Percentiles rank a stretch among this genome's conserved stretches.
These are phyloP conservation scores for Fusarium sp. DNA, from an alignment of 2,329 filamentous ascomycete genomes.

Conservation along the genomic window DNA sequence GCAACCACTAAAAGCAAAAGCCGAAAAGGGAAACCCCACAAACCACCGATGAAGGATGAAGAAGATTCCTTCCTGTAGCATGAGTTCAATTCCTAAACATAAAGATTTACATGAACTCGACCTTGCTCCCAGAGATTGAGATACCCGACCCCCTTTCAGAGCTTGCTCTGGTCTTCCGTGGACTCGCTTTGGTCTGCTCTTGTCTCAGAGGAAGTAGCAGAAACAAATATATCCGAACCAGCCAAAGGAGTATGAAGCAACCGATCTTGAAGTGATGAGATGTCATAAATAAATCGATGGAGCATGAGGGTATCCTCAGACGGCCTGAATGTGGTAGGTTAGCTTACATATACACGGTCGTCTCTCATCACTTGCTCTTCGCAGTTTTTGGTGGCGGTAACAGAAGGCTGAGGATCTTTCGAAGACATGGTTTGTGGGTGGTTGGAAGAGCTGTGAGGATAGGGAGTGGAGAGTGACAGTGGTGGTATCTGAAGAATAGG, in stretches of 20 bases:
- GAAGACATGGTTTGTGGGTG: not conserved
- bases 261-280: slow-evolving; percentile 18
- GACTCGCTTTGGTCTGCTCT: not conserved
- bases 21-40: no score
- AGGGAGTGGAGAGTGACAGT: not conserved
- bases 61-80: no score
- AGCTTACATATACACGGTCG: not conserved
- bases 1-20: no score
- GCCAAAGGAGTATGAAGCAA: not conserved
- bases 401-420: rapidly evolving
- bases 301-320: slow-evolving; percentile 1
- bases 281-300: slow-evolving; percentile 25
- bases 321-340: not conserved
- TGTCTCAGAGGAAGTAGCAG: no score
- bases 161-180: not conserved
- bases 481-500: no score
- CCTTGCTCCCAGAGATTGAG: no score
- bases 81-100: no score
- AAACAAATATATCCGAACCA: rapidly evolving
- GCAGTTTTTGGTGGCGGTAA: rapidly evolving
- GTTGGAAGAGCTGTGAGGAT: rapidly evolving
- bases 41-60: no score
- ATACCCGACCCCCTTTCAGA: not conserved
- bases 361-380: not conserved
- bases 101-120: no score